Evolutionary conservation across 140 eudicot genomes (phyloP), one percentile per base, ranked within the genome.

Genomic region (Flaveria floridana): DNA sequence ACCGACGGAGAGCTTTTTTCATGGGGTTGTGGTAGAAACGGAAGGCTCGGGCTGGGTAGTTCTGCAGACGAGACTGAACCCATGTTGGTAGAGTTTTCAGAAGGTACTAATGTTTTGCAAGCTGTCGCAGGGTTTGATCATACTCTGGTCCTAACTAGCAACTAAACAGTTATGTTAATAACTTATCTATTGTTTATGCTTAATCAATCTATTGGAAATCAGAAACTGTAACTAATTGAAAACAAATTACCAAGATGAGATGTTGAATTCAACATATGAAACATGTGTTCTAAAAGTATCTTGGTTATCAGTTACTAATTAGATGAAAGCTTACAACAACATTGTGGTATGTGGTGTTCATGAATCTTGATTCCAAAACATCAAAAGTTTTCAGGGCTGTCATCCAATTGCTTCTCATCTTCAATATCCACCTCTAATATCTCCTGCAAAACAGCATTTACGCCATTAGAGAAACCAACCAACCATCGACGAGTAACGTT

Each of bases 11-110:
- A 94, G 76, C 50, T 90, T 11, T 90, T 89, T 91, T 82, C 81
- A 71, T 90, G 97, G 97, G 99, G 99, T 65, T 90, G 94, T 53
- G 97, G 99, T 62, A 86, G 91, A 76, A 94, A 85, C 65, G 99
- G 99, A 14, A 72, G 99, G 79, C 91, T 93, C 1, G 99, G 99
- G 25, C 79, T 90, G 67, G 96, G 94, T 30, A 88, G 97, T 83
- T 93, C 99, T 30, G 64, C 26, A 46, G 96, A 88, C 82, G 99
- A 90, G 83, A 77, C 73, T 7, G 99, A 94, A 80, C 97, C 99
- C 14, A 55, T 76, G 81, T 41, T 85, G 66, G 81, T 90, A 67
- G 97, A 90, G 55, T 48, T 34, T 46, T 48, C 81, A 48, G 96
- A 87, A 82, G 88, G 85, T 67, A 30, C 25, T 51, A 68, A 81